phyloP scores from a whole-genome alignment of 1,139 yeast species.

The Diutina pseudorugosa region DNA sequence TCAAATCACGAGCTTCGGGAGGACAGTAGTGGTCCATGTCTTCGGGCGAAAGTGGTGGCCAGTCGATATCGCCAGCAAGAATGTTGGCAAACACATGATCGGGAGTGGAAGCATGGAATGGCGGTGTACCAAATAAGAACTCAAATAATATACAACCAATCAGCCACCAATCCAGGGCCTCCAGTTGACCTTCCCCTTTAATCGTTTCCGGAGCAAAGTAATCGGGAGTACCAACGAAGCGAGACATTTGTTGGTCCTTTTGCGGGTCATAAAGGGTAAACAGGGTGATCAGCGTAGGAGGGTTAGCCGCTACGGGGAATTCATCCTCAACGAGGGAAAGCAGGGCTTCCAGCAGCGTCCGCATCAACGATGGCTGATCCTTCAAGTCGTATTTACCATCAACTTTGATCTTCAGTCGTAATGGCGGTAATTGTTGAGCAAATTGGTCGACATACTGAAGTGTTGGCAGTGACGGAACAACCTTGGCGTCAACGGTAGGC shows the following conservation, averaged over 20 bases:
- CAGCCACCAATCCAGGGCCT: conserved; percentile 97
- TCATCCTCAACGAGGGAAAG: conserved; percentile 44
- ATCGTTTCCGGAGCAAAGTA: conserved; percentile 96
- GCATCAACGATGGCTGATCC: conserved; percentile 19
- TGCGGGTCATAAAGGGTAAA: conserved; percentile 62
- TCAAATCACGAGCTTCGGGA: conserved; percentile 63
- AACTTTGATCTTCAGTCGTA: background rate
- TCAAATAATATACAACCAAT: conserved; percentile 93
- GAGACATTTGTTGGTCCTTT: conserved; percentile 32
- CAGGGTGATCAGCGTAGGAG: conserved; percentile 12
- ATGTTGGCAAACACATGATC: conserved; percentile 76
- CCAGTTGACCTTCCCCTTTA: conserved; percentile 73
- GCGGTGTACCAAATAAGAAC: conserved; percentile 86
- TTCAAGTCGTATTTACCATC: background rate
- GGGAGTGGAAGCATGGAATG: conserved; percentile 80
- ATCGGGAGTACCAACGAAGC: conserved; percentile 95
- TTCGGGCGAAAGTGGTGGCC: conserved; percentile 58
- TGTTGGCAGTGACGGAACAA: background rate
- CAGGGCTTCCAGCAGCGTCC: conserved; percentile 44
- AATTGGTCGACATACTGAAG: background rate
- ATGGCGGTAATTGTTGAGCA: background rate
- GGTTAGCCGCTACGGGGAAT: conserved; percentile 7
- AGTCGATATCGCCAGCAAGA: conserved; percentile 57
- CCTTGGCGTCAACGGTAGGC: background rate
- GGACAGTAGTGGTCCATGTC: conserved; percentile 45